Evolutionary conservation across 2,329 filamentous ascomycete species (phyloP).

Genomic region (Trichoderma endophyticum): DNA sequence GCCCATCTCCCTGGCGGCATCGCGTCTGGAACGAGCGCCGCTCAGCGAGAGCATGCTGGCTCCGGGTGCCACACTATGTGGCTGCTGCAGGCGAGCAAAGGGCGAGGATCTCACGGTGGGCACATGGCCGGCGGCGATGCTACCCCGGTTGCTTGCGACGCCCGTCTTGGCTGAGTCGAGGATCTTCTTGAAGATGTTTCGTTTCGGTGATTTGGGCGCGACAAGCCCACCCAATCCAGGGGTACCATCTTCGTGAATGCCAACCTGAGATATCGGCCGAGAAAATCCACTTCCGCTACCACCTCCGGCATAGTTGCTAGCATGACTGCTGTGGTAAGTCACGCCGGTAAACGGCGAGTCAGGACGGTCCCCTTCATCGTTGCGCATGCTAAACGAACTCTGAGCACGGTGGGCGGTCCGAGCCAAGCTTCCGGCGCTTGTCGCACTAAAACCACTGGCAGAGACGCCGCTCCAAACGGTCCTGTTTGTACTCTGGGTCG

Average conservation of each 20-base stretch:
- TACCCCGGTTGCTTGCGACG: conserved; percentile 83
- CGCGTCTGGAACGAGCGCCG: conserved; percentile 39
- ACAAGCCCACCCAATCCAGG: conserved; percentile 75
- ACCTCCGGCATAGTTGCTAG: conserved; percentile 43
- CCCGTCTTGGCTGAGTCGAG: conserved; percentile 92
- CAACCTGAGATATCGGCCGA: conserved; percentile 63
- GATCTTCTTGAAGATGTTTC: conserved; percentile 93
- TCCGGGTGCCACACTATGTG: conserved; percentile 45
- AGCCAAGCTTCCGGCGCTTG: conserved; percentile 89
- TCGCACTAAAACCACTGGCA: conserved; percentile 86
- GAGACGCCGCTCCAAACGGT: conserved; percentile 94
- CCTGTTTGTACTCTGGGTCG: conserved; percentile 73
- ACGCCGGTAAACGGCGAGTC: conserved; percentile 69
- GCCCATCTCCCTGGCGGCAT: conserved; percentile 68
- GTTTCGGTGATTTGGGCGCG: conserved; percentile 73
- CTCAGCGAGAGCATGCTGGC: conserved; percentile 38
- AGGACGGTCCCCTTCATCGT: conserved; percentile 53
- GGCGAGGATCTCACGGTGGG: conserved; percentile 45
- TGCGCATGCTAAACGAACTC: conserved; percentile 62
- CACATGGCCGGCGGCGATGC: conserved; percentile 60
- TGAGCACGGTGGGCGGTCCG: conserved; percentile 65
- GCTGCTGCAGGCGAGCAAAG: conserved; percentile 41
- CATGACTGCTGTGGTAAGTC: conserved; percentile 90
- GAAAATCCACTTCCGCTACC: conserved; percentile 32
- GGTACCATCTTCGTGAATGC: conserved; percentile 62